These are phyloP conservation scores for Mycosphaerella arachidis DNA, from an alignment of 2,329 filamentous ascomycete genomes.

Conservation along the genomic window DNA sequence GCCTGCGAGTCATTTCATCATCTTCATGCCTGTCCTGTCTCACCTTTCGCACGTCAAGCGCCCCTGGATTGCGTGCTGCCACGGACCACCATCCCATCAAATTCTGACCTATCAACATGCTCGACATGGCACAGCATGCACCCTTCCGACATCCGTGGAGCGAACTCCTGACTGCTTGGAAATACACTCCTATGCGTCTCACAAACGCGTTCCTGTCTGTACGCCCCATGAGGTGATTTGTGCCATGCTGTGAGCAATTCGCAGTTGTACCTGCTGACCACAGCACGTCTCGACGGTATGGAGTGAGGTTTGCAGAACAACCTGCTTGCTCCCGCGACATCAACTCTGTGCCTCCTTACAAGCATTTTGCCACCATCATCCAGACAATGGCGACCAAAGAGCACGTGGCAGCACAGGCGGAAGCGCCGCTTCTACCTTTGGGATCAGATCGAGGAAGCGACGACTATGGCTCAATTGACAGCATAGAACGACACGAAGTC, in stretches of 20 bases:
- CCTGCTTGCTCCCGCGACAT: neutral
- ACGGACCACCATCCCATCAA: neutral
- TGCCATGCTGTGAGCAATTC: neutral
- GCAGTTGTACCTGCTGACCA: neutral
- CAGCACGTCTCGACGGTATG: neutral
- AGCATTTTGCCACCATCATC: neutral
- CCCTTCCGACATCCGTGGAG: neutral
- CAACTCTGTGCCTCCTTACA: neutral
- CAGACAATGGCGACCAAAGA: neutral
- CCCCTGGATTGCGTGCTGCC: neutral
- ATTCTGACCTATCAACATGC: neutral
- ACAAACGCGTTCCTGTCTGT: neutral
- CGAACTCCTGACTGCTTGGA: neutral
- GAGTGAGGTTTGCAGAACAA: neutral
- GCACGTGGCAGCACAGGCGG: neutral
- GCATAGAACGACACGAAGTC: constrained; percentile 8
- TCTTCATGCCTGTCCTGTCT: neutral
- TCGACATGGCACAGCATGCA: neutral
- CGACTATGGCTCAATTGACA: constrained; percentile 10
- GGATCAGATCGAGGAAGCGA: neutral
- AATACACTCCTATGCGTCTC: neutral
- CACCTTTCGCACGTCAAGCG: neutral
- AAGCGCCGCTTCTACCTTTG: constrained; percentile 10
- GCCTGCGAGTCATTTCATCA: neutral
- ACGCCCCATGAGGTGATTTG: neutral